Conservation (phyloP, 257 asterid genomes). For the Leonotis leonurus region DNA sequence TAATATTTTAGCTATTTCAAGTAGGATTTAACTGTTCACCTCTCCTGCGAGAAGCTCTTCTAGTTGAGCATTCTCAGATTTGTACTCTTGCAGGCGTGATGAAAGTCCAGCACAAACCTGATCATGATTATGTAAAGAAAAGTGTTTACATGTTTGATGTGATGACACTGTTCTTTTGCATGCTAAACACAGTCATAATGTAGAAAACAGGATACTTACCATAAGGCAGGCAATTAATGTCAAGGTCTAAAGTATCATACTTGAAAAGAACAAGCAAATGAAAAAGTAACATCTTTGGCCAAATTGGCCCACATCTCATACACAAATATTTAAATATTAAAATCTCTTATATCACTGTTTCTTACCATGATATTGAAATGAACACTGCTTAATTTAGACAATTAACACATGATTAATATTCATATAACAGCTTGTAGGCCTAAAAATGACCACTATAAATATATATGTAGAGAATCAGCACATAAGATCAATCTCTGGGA, state of each 20-base stretch:
- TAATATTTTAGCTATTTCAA: constrained; percentile 12
- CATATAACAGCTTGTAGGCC: background rate
- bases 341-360: background rate
- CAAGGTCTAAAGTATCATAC: background rate
- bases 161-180: background rate
- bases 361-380: background rate
- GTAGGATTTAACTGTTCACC: constrained; percentile 40
- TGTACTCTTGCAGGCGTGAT: constrained; percentile 94
- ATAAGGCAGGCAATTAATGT: background rate
- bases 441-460: background rate
- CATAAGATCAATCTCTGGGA: background rate
- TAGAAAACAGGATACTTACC: constrained; percentile 2
- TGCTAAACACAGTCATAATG: constrained; percentile 9
- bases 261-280: background rate
- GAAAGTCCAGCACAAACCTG: constrained; percentile 99
- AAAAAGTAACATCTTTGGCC: background rate
- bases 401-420: background rate
- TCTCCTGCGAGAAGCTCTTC: constrained; percentile 94
- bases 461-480: background rate
- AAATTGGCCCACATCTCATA: background rate
- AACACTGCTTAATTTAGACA: background rate
- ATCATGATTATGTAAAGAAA: constrained; percentile 15
- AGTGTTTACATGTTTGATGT: background rate
- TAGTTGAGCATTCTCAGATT: constrained; percentile 95
- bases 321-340: background rate